These are phyloP conservation scores for Carex sylvatica DNA, from an alignment of 202 grass and related monocot genomes.

Conservation along the genomic window DNA sequence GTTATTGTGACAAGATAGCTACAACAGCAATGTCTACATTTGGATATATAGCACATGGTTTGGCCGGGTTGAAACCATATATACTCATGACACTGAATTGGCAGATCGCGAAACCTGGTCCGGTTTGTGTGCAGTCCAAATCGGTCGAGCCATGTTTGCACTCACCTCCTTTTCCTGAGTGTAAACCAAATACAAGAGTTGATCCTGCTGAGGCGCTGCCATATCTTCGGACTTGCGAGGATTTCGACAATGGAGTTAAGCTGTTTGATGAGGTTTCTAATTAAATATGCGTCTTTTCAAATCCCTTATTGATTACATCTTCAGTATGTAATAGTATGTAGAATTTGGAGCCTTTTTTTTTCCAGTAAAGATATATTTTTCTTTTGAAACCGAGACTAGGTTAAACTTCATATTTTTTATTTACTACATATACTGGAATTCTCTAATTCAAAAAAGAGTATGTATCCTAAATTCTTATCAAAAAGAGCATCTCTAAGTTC, in stretches of 20 bases:
- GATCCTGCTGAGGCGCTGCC: slow-evolving; percentile 44
- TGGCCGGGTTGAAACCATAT: slow-evolving; percentile 45
- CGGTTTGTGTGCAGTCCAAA: slow-evolving; percentile 40
- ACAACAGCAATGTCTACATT: slow-evolving; percentile 69
- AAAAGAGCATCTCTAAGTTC: neutral
- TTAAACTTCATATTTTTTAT: neutral
- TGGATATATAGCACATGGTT: slow-evolving; percentile 66
- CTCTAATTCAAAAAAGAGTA: neutral
- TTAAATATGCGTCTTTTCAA: neutral
- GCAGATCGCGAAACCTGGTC: slow-evolving; percentile 15
- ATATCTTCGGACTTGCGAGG: slow-evolving; percentile 59
- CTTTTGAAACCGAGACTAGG: neutral
- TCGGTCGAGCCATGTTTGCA: slow-evolving; percentile 83
- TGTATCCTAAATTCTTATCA: neutral
- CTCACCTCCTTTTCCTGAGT: slow-evolving; percentile 47
- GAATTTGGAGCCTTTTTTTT: neutral
- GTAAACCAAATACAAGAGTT: slow-evolving; percentile 28
- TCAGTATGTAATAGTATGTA: neutral
- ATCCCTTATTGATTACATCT: neutral
- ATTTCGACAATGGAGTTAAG: slow-evolving; percentile 44
- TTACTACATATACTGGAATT: neutral
- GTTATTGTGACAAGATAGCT: slow-evolving; percentile 49
- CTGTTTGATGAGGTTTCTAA: slow-evolving; percentile 35
- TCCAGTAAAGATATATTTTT: neutral
- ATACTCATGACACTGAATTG: slow-evolving; percentile 27